phyloP scores from a whole-genome alignment of 768 basidiomycete species.

The Lactarius sp. region DNA sequence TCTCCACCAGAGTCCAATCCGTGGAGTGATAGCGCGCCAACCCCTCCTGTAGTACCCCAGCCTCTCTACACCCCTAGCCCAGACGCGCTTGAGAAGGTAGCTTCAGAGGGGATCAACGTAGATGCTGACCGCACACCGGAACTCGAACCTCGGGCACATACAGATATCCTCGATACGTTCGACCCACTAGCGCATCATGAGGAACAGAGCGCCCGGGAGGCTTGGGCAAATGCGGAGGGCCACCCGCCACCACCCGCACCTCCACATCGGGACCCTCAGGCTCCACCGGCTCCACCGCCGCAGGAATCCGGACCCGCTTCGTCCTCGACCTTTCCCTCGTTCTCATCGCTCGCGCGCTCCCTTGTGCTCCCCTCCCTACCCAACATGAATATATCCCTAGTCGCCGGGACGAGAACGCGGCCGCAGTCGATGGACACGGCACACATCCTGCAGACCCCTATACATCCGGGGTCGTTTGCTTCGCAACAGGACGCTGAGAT shows the following conservation, averaged over 20 bases:
- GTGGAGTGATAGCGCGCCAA: conserved; percentile 16
- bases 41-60: background rate
- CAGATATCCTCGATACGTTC: conserved; percentile 52
- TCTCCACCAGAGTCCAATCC: conserved; percentile 7
- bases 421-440: conserved; percentile 54
- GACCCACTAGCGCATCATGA: conserved; percentile 59
- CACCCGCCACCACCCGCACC: conserved; percentile 56
- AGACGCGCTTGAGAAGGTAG: background rate
- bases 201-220: conserved; percentile 55
- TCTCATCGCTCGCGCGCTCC: conserved; percentile 62
- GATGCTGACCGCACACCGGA: background rate
- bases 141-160: background rate
- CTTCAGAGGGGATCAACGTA: conserved; percentile 10
- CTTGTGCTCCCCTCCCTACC: conserved; percentile 51
- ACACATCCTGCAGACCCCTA: conserved; percentile 16
- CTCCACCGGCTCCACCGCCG: background rate
- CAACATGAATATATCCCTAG: conserved; percentile 22
- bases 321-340: conserved; percentile 49
- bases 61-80: conserved; percentile 7
- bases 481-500: conserved; percentile 14
- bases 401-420: conserved; percentile 32
- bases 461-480: conserved; percentile 13
- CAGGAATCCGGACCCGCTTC: conserved; percentile 20
- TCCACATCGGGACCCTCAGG: conserved; percentile 4
- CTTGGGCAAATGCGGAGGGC: conserved; percentile 58